phyloP scores from a whole-genome alignment of 805 yeast genomes.

The Lachancea quebecensis region DNA sequence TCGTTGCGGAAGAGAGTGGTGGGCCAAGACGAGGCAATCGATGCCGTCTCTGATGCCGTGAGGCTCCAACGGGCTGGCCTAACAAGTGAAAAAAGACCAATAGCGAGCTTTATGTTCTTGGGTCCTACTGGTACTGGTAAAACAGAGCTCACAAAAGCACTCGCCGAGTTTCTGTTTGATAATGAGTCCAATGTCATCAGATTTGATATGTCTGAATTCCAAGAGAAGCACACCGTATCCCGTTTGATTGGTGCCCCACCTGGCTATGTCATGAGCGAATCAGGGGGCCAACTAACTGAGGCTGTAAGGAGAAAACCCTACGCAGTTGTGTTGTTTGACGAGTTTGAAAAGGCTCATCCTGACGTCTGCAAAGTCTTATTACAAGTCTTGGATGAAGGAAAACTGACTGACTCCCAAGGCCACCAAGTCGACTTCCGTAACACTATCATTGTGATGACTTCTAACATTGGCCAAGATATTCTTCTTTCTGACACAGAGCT shows the following conservation, averaged over 20 bases:
- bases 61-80: constrained; percentile 95
- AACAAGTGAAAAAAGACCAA: constrained; percentile 89
- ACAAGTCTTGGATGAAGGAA: constrained; percentile 94
- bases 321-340: constrained; percentile 87
- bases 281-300: constrained; percentile 91
- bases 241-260: constrained; percentile 97
- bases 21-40: constrained; percentile 94
- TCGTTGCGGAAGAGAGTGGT: constrained; percentile 71
- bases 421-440: constrained; percentile 90
- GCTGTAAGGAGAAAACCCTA: constrained; percentile 94
- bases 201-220: constrained; percentile 97
- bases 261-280: constrained; percentile 92
- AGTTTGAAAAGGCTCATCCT: constrained; percentile 94
- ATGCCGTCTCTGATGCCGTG: constrained; percentile 87
- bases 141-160: constrained; percentile 87
- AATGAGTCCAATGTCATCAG: constrained; percentile 81
- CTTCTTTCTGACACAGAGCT: constrained; percentile 53
- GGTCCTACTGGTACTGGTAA: constrained; percentile 99
- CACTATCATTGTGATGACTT: constrained; percentile 93
- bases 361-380: constrained; percentile 86
- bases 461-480: constrained; percentile 91
- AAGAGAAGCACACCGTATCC: constrained; percentile 86
- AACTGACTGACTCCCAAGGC: constrained; percentile 91
- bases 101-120: constrained; percentile 91
- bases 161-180: constrained; percentile 88